Base-by-base conservation (phyloP, 257 asterid genomes). In the Nicotiana paniculata region DNA sequence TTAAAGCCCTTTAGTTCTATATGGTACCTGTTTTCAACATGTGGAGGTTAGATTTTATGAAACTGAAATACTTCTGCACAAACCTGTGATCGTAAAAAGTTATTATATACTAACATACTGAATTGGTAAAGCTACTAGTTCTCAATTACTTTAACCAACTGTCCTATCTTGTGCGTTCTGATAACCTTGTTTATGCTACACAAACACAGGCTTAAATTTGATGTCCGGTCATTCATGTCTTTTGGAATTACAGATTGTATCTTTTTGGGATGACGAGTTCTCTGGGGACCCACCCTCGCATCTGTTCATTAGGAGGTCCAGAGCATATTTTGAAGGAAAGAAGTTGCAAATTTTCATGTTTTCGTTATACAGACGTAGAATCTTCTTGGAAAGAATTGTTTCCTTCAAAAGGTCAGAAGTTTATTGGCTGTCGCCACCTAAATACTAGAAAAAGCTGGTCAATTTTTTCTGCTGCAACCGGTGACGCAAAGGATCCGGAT, bases 261-360 rank as follows among this genome's bases (percentile, higher is more conserved):
- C 78, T 46, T 72, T 75, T 51, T 43, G 53, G 64, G 53, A 93
- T 91, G 98, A 85, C 93, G 79, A 88, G 89, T 86, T 89, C 90
- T 81, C 84, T 93, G 39, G 90, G 89, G 30, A 85, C 91, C 90
- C 87, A 88, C 68, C 92, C 90, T 82, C 87, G 91, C 46, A 76
- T 86, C 62, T 81, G 88, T 86, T 86, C 88, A 65, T 85, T 85
- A 59, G 86, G 88, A 7, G 86, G 85, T 88, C 84, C 58, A 21
- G 79, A 81, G 32, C 88, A 74, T 85, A 72, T 69, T 61, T 81
- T 65, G 5, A 86, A 85, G 83, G 81, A 80, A 82, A 82, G 82
- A 82, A 85, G 85, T 82, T 78, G 81, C 85, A 81, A 86, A 86
- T 79, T 66, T 70, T 88, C 86, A 83, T 86, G 83, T 67, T 86